A percentile compares a stretch with the other conserved stretches of the same genome.
phyloP scores from a whole-genome alignment of 1,139 yeast genomes.

The Maudiozyma humilis region DNA sequence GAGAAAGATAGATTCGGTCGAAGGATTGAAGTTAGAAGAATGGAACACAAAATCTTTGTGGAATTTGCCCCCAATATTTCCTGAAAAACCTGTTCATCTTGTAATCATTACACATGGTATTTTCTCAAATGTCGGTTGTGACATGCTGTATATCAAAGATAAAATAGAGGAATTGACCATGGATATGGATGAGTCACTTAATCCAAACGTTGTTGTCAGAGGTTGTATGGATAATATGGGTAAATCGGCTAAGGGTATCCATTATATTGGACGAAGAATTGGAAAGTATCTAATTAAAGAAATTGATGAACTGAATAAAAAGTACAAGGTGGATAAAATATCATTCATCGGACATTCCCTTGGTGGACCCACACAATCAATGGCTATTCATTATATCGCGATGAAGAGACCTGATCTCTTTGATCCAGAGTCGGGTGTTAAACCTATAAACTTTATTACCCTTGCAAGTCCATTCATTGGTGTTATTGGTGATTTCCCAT shows the following conservation, averaged over 20 bases:
- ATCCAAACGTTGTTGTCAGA: conserved; percentile 44
- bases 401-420: conserved; percentile 49
- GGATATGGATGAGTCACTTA: conserved; percentile 17
- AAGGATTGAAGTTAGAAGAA: conserved; percentile 32
- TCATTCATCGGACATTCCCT: conserved; percentile 61
- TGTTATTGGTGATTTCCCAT: conserved; percentile 52
- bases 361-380: conserved; percentile 60
- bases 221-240: conserved; percentile 55
- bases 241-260: conserved; percentile 55
- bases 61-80: conserved; percentile 39
- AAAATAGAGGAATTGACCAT: conserved; percentile 37
- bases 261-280: conserved; percentile 51
- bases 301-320: conserved; percentile 33
- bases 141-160: conserved; percentile 55
- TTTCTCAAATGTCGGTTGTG: conserved; percentile 58
- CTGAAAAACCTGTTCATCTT: conserved; percentile 45
- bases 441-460: conserved; percentile 50
- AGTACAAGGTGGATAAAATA: conserved; percentile 39
- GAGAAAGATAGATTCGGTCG: conserved; percentile 5
- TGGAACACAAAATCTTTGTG: conserved; percentile 48
- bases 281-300: conserved; percentile 49
- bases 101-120: conserved; percentile 59
- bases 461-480: conserved; percentile 59
- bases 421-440: conserved; percentile 31
- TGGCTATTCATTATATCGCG: conserved; percentile 48